phyloP scores from a whole-genome alignment of 371 early-diverging fungal genomes.

The Mucor racemosus region DNA sequence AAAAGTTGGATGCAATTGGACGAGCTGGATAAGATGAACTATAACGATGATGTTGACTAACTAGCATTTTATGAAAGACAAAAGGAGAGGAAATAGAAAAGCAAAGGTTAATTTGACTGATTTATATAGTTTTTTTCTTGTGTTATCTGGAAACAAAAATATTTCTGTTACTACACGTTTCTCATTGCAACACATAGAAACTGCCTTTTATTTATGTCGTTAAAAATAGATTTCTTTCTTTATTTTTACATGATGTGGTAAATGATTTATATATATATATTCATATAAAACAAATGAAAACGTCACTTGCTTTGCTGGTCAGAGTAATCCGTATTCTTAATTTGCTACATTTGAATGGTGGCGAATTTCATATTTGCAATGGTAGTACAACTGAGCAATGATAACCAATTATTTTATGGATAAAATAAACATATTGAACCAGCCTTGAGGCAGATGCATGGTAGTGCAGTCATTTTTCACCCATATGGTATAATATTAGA shows the following conservation, averaged over 20 bases:
- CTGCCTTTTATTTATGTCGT: not conserved
- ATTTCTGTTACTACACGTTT: conserved; percentile 12
- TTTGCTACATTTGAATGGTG: too few species aligned
- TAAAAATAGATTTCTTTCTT: not conserved
- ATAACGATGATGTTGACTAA: conserved; percentile 8
- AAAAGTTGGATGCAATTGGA: conserved; percentile 11
- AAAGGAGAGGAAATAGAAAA: not conserved
- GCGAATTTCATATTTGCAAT: not conserved
- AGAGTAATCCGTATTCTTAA: too few species aligned
- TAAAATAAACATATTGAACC: not conserved
- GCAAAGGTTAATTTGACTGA: not conserved
- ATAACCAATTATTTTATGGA: not conserved
- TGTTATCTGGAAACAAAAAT: conserved; percentile 16
- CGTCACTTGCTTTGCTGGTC: too few species aligned
- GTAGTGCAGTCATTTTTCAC: not conserved
- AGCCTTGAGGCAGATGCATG: not conserved
- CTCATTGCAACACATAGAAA: conserved; percentile 9
- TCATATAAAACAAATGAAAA: not conserved
- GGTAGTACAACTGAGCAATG: not conserved
- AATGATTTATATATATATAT: too few species aligned
- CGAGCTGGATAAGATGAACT: not conserved
- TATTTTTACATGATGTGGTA: not conserved
- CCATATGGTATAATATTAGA: too few species aligned
- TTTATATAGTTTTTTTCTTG: conserved; percentile 9
- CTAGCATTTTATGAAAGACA: not conserved